phyloP scores from a whole-genome alignment of 345 rosid genomes.

The Kandelia obovata region DNA sequence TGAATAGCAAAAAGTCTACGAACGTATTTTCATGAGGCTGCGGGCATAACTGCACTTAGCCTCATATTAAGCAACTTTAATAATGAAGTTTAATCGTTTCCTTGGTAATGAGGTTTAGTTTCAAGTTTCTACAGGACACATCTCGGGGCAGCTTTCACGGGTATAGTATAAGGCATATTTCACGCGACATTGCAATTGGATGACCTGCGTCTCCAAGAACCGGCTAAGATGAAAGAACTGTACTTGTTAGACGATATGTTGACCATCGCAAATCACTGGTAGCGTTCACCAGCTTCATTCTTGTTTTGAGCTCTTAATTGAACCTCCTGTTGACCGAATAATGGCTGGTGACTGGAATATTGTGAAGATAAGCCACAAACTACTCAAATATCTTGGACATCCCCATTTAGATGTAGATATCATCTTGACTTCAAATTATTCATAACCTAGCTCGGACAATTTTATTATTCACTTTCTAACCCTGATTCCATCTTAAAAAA shows the following conservation, averaged over 20 bases:
- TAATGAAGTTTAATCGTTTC: not conserved
- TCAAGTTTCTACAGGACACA: slow-evolving; percentile 52
- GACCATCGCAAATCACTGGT: slow-evolving; percentile 63
- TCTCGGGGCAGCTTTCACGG: slow-evolving; percentile 59
- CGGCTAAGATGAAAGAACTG: slow-evolving; percentile 52
- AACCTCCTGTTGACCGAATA: slow-evolving; percentile 47
- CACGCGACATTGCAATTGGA: slow-evolving; percentile 61
- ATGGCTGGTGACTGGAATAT: slow-evolving; percentile 22
- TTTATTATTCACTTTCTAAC: no score
- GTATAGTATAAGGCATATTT: slow-evolving; percentile 55
- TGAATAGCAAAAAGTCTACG: slow-evolving; percentile 36
- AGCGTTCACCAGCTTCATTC: slow-evolving; percentile 41
- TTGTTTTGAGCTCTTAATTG: slow-evolving; percentile 45
- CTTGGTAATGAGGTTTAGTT: not conserved
- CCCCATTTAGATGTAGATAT: no score
- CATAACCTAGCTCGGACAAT: no score
- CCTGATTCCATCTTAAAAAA: no score
- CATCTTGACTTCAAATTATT: no score
- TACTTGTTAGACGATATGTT: slow-evolving; percentile 34
- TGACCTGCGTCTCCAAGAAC: slow-evolving; percentile 39
- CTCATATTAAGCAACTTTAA: slow-evolving; percentile 62
- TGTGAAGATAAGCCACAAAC: not conserved
- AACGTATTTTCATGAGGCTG: slow-evolving; percentile 67
- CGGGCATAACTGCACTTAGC: slow-evolving; percentile 54
- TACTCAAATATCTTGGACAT: no score